Base-by-base conservation (phyloP, 129 eudicot genomes). In the Silybum marianum region DNA sequence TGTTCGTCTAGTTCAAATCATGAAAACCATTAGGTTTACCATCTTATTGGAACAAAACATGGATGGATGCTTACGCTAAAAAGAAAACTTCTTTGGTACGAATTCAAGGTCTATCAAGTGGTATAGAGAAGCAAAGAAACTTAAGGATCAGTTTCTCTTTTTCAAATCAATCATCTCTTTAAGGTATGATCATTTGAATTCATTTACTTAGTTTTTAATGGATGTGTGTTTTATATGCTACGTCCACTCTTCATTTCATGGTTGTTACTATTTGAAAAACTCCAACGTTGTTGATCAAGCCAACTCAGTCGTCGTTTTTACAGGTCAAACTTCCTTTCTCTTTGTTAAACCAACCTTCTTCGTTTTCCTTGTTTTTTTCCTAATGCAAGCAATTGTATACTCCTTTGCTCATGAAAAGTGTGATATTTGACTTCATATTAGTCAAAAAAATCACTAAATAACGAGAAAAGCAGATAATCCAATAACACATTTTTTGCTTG, bases 241-340 rank as follows among this genome's bases (percentile, higher is more conserved):
- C 46, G 9, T 40, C 1, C 9, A 9, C 46, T 40, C 46, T 40
- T 40, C 71, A 8, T 68, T 74, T 72, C 16, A 7, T 60, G 26
- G 32, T 65, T 54, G 40, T 75, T 39, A 0, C 66, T 77, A 22
- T 40, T 40, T 40, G 13, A 40, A 40, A 9, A 91, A 93, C 85
- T 86, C 97, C 0, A 97, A 85, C 44, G 98, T 97, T 11, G 95
- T 89, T 88, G 87, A 85, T 75, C 93, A 89, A 75, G 97, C 98
- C 38, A 93, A 91, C 83, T 85, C 88, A 71, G 97, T 85, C 5
- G 91, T 85, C 13, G 80, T 76, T 68, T 95, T 93, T 78, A 88
- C 87, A 77, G 95, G 98, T 90, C 1, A 9, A 9, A 40, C 48
- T 40, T 26, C 12, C 0, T 3, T 44, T 8, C 13, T 40, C 13